Evolutionary conservation across 495 filamentous ascomycete genomes (phyloP).

Genomic region (Annulohypoxylon nitens): DNA sequence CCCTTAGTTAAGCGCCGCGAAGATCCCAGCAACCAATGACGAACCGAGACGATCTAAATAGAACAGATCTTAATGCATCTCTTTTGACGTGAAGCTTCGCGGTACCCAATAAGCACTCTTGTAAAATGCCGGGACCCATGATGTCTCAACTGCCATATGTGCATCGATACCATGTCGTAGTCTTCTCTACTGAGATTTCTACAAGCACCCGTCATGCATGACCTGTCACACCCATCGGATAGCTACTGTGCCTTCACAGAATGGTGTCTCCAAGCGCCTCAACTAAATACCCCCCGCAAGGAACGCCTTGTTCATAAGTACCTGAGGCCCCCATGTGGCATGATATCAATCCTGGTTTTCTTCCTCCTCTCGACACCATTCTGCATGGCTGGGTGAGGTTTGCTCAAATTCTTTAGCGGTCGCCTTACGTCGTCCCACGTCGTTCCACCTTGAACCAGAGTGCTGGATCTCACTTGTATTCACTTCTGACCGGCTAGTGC

Average conservation of each 20-base stretch:
- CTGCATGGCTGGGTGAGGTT: constrained; percentile 42
- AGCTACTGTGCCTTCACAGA: constrained; percentile 19
- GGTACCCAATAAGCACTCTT: constrained; percentile 34
- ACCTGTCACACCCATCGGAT: constrained; percentile 35
- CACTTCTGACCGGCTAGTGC: constrained; percentile 32
- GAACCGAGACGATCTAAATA: constrained; percentile 38
- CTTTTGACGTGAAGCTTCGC: constrained; percentile 32
- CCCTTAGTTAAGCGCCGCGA: constrained; percentile 48
- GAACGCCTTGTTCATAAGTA: constrained; percentile 42
- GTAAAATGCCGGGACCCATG: constrained; percentile 41
- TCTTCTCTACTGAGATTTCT: constrained; percentile 12
- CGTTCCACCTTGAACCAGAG: constrained; percentile 41
- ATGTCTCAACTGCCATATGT: constrained; percentile 40
- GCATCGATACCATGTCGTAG: constrained; percentile 32
- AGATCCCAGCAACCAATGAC: constrained; percentile 42
- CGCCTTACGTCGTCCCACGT: constrained; percentile 43
- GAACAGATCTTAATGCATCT: constrained; percentile 39
- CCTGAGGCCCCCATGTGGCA: constrained; percentile 41
- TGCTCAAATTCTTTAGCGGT: constrained; percentile 38
- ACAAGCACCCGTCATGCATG: constrained; percentile 37
- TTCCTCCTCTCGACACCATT: constrained; percentile 27
- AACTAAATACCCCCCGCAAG: constrained; percentile 20
- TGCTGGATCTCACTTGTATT: constrained; percentile 31
- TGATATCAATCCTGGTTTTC: constrained; percentile 44
- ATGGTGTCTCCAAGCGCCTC: constrained; percentile 35